A percentile compares a stretch with the other conserved stretches of the same genome.
Evolutionary conservation across 768 basidiomycete species (phyloP).

Genomic region (Mycena sanguinolenta): DNA sequence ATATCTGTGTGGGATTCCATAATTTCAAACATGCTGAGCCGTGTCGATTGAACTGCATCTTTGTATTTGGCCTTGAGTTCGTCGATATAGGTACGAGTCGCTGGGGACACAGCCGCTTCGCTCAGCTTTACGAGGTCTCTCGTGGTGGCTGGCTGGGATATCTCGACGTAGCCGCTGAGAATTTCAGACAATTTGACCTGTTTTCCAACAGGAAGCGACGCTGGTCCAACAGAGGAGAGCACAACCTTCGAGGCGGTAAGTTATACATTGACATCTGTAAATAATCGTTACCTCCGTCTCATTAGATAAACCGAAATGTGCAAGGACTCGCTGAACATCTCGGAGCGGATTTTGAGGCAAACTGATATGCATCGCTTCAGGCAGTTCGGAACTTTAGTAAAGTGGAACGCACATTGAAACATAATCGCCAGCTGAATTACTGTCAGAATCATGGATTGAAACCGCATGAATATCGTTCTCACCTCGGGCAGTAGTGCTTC

Average conservation of each 20-base stretch:
- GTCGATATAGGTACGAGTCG: conserved; percentile 44
- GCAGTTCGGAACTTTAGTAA: conserved; percentile 35
- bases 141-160: conserved; percentile 61
- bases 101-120: conserved; percentile 39
- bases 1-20: conserved; percentile 54
- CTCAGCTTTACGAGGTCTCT: conserved; percentile 53
- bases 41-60: conserved; percentile 49
- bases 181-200: conserved; percentile 53
- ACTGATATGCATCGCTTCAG: conserved; percentile 38
- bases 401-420: conserved; percentile 52
- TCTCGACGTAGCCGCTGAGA: conserved; percentile 60
- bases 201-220: conserved; percentile 54
- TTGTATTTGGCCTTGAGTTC: conserved; percentile 47
- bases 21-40: conserved; percentile 57
- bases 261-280: not conserved
- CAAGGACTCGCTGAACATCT: conserved; percentile 53
- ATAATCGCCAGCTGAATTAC: conserved; percentile 57
- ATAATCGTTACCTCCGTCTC: conserved; percentile 51
- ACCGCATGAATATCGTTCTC: not conserved
- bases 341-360: conserved; percentile 56
- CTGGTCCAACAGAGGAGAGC: conserved; percentile 52
- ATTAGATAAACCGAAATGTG: conserved; percentile 51
- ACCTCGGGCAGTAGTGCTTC: conserved; percentile 50
- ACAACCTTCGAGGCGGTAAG: conserved; percentile 44
- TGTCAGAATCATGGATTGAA: not conserved